A percentile compares a stretch with the other conserved stretches of the same genome.
phyloP scores from a whole-genome alignment of 306 rosid species.

The Gleditsia sinensis region DNA sequence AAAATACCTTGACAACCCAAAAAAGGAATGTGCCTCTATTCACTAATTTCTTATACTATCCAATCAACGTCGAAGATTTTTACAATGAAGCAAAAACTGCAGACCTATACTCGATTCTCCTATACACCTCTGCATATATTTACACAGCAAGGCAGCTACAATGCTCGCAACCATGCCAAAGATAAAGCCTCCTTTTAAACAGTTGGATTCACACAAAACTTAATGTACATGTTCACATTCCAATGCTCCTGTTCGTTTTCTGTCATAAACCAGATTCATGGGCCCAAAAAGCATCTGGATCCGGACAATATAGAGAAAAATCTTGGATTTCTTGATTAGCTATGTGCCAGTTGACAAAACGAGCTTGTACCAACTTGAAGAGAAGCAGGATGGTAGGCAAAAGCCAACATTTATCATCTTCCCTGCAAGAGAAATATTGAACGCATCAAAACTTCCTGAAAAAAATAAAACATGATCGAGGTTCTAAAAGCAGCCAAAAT shows the following conservation, averaged over 20 bases:
- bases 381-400: conserved; percentile 80
- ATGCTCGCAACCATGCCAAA: conserved; percentile 27
- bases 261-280: conserved; percentile 64
- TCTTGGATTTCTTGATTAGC: conserved; percentile 88
- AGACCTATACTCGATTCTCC: conserved; percentile 47
- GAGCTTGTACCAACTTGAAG: conserved; percentile 78
- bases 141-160: conserved; percentile 49
- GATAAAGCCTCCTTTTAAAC: conserved; percentile 31
- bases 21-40: too few species aligned
- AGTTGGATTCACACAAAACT: conserved; percentile 23
- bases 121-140: conserved; percentile 54
- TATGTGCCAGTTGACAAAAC: conserved; percentile 88
- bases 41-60: conserved; percentile 16
- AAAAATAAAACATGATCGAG: not conserved
- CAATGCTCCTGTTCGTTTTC: conserved; percentile 10
- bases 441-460: not conserved
- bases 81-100: conserved; percentile 47
- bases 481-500: conserved; percentile 15
- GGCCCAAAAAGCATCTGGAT: conserved; percentile 96
- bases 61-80: conserved; percentile 20
- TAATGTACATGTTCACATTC: conserved; percentile 27
- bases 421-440: conserved; percentile 78
- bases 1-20: too few species aligned
- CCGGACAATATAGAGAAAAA: conserved; percentile 80
- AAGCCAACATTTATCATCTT: conserved; percentile 92